Percentiles rank a stretch among this genome's conserved stretches.
These are phyloP conservation scores for Barnettozyma vustinii DNA, from an alignment of 805 yeast species.

Conservation along the genomic window DNA sequence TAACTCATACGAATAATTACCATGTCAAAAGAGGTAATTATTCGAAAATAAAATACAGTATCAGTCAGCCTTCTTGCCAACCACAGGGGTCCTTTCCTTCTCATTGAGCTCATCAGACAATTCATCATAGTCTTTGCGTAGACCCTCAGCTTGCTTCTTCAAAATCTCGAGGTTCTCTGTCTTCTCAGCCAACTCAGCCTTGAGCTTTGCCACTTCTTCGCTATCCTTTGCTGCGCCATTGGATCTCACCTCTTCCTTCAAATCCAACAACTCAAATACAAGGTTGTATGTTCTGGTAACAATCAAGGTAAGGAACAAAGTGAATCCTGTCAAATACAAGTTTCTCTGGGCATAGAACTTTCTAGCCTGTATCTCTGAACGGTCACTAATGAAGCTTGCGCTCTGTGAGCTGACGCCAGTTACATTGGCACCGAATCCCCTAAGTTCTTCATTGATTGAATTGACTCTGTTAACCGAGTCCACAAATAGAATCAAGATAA, in stretches of 20 bases:
- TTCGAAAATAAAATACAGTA: not conserved
- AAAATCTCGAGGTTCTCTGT: conserved; percentile 61
- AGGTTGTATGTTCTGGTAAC: conserved; percentile 78
- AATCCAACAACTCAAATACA: conserved; percentile 64
- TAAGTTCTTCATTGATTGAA: conserved; percentile 60
- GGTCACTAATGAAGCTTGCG: conserved; percentile 40
- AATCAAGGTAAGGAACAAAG: conserved; percentile 81
- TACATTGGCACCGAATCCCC: conserved; percentile 27
- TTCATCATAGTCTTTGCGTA: conserved; percentile 44
- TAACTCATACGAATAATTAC: conserved; percentile 51
- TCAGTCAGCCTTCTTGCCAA: conserved; percentile 11
- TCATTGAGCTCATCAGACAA: conserved; percentile 7
- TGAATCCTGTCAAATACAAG: conserved; percentile 92
- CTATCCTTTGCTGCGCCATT: conserved; percentile 24
- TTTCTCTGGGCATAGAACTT: conserved; percentile 95
- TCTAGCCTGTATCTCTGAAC: conserved; percentile 84
- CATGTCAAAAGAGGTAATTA: not conserved
- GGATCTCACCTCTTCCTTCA: conserved; percentile 54
- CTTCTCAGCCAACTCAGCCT: conserved; percentile 33
- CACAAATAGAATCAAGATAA: conserved; percentile 75
- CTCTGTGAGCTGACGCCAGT: conserved; percentile 18
- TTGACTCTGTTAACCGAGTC: conserved; percentile 85
- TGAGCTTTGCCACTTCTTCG: conserved; percentile 16
- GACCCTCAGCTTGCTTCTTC: conserved; percentile 65
- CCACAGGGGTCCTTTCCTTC: not conserved